These are phyloP conservation scores for Globisporangium apiculatum DNA, from an alignment of 352 stramenopile species.

Conservation along the genomic window DNA sequence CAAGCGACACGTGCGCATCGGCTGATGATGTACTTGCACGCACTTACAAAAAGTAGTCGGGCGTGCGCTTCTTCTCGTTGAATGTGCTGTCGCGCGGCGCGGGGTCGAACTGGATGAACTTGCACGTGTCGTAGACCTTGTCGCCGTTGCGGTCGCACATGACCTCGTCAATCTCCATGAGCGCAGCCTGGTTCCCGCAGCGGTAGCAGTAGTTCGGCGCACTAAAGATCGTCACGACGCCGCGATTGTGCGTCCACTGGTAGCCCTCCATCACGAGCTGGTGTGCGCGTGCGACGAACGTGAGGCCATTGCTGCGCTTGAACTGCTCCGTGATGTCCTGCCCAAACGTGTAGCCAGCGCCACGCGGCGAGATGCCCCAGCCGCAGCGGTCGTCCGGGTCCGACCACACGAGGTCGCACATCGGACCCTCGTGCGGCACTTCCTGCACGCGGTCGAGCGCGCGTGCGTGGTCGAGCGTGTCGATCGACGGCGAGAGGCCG, in stretches of 20 bases:
- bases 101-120: slow-evolving; percentile 91
- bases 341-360: slow-evolving; percentile 83
- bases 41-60: slow-evolving; percentile 89
- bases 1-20: not conserved
- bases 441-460: slow-evolving; percentile 83
- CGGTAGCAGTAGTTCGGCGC: slow-evolving; percentile 95
- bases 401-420: slow-evolving; percentile 88
- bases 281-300: slow-evolving; percentile 81
- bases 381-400: slow-evolving; percentile 83
- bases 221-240: slow-evolving; percentile 90
- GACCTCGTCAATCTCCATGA: slow-evolving; percentile 93
- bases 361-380: slow-evolving; percentile 83
- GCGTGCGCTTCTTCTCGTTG: slow-evolving; percentile 89
- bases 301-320: slow-evolving; percentile 85
- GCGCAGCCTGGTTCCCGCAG: slow-evolving; percentile 94
- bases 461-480: slow-evolving; percentile 82
- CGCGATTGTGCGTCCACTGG: slow-evolving; percentile 90
- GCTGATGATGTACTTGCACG: not conserved
- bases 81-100: slow-evolving; percentile 88
- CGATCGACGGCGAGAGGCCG: slow-evolving; percentile 81
- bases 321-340: slow-evolving; percentile 88
- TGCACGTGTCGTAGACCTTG: slow-evolving; percentile 90
- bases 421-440: slow-evolving; percentile 81
- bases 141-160: slow-evolving; percentile 82
- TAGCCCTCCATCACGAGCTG: slow-evolving; percentile 94